phyloP scores from a whole-genome alignment of 23 red algal species.

The Cyanidioschyzon merolae region DNA sequence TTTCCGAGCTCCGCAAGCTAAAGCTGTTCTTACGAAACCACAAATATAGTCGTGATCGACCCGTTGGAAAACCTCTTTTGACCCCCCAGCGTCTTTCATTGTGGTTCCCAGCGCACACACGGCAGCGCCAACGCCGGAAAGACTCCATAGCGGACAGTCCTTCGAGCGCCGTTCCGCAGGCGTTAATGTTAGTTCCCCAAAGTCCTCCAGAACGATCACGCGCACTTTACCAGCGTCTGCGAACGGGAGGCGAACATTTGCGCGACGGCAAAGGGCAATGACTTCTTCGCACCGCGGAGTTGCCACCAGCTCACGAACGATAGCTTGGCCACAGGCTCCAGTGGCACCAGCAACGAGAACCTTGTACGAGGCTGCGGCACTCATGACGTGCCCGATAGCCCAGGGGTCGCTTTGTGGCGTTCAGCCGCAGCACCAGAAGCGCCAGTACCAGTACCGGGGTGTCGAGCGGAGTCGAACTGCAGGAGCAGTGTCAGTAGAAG shows the following conservation, averaged over 20 bases:
- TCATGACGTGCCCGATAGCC: no score
- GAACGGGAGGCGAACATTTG: neutral
- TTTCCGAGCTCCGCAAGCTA: neutral
- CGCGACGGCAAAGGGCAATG: neutral
- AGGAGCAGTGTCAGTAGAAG: no score
- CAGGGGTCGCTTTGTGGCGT: no score
- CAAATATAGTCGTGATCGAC: slow-evolving; percentile 12
- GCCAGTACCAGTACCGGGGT: no score
- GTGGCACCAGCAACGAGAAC: neutral
- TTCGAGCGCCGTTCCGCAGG: neutral
- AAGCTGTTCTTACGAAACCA: neutral
- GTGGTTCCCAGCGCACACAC: slow-evolving; percentile 3
- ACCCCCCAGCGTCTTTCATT: slow-evolving; percentile 11
- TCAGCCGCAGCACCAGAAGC: no score
- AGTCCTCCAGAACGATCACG: neutral
- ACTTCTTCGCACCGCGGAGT: neutral
- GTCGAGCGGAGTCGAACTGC: no score
- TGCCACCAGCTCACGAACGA: neutral
- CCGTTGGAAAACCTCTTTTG: neutral
- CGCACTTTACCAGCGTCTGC: neutral
- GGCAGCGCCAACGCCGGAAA: neutral
- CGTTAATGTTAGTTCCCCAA: neutral
- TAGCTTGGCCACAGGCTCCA: neutral
- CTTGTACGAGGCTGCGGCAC: neutral
- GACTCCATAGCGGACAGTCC: neutral